Evolutionary conservation across 2,329 filamentous ascomycete genomes (phyloP), one percentile per base, ranked within the genome.

Genomic region (Bipolaris zeicola): DNA sequence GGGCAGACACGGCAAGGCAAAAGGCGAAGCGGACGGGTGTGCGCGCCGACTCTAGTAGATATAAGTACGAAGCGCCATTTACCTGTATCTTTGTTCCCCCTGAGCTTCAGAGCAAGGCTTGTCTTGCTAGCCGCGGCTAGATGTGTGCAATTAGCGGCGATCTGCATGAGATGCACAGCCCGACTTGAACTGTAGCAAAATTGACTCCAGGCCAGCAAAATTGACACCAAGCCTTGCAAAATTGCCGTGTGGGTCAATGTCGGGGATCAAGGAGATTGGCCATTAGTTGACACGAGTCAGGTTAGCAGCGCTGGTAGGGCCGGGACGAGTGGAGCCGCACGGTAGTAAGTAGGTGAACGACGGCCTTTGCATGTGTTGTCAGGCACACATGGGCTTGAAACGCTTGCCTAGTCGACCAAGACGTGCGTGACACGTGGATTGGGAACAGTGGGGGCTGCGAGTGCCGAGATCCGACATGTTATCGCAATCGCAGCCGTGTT

Each of bases 81-180:
- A 43, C 50, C 42, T 56, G 47, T 38, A 49, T 49, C 36, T 39
- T 33, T 31, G 37, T 6, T 16, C 44, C 56, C 59, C 59, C 53
- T 58, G 53, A 53, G 46, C 45, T 56, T 50, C 52, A 45, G 28
- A 45, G 16, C 22, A 33, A 59, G 39, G 52, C 52, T 59, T 61
- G 56, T 54, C 43, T 46, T 44, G 26, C 42, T 58, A 59, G 56
- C 47, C 31, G 52, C 49, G 20, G 55, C 34, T 24, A 36, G 43
- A 13, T 26, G 37, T 38, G 4, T 50, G 37, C 10, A 44, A 33
- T 49, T 52, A 51, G 48, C 36, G 49, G 39, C 22, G 53, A 52
- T 56, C 53, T 31, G 53, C 49, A 43, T 52, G 51, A 52, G 43
- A 38, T 18, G 28, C 39, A 51, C 45, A 44, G 39, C 22, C 18